Evolutionary conservation across 225 moss, liverwort and hornwort species (phyloP), one percentile per base, ranked within the genome.

Genomic region (Pseudoscleropodium purum): DNA sequence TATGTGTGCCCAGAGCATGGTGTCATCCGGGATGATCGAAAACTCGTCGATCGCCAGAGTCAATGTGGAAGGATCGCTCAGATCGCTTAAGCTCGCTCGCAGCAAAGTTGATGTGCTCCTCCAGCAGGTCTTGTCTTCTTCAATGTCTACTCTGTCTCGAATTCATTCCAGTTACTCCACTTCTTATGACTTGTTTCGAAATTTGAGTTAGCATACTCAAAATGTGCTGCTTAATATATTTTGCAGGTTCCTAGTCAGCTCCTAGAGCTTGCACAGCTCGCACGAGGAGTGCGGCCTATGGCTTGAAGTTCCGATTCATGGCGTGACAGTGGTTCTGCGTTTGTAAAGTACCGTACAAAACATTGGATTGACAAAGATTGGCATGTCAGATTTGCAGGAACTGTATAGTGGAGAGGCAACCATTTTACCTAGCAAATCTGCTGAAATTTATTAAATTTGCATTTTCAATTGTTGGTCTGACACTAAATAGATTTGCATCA

Each of bases 71-170:
- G 93, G 73, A 75, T 95, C 95, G 39, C 90, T 95, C 66, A 93
- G 91, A 81, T 93, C 92, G 34, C 95, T 95, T 37, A 95, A 90
- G 82, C 88, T 95, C 41, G 95, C 93, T 67, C 93, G 92, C 78
- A 95, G 85, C 91, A 93, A 93, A 91, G 92, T 95, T 62, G 95
- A 95, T 88, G 87, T 91, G 75, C 93, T 95, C 59, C 95, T 95
- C 51, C 92, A 92, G 67, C 92, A 93, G 93, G 95, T 90, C 75
- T 79, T 70, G 60, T 80, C 59, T 86, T 49, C 57, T 75, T 43
- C 59, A 78, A 56, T 30, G 67, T 64, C 51, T n/a, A 82, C 36
- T 63, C 51, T 83, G 26, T 76, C 45, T 62, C 31, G 26, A 67
- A 72, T 62, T 67, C 82, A 57, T 75, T 85, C 75, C n/a, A 52